Evolutionary conservation across 1,284 basidiomycete genomes (phyloP).

Genomic region (Moesziomyces globuligerus): DNA sequence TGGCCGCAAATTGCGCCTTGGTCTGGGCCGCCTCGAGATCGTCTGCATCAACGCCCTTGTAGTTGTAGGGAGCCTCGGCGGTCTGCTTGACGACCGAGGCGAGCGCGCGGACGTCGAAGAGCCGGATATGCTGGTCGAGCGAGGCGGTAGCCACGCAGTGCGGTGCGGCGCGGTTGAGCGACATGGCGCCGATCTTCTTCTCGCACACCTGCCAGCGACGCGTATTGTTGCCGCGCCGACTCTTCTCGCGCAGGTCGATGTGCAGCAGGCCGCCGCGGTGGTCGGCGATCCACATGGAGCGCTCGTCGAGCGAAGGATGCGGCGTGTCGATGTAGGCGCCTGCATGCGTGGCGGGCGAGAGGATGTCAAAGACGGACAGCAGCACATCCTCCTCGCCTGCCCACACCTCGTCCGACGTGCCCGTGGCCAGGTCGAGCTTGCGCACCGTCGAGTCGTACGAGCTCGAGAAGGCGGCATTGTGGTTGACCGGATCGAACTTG

Average conservation of each 20-base stretch:
- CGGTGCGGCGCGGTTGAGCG: constrained; percentile 53
- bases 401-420: constrained; percentile 53
- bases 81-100: constrained; percentile 33
- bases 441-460: constrained; percentile 64
- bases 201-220: constrained; percentile 64
- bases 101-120: constrained; percentile 63
- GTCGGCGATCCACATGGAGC: constrained; percentile 65
- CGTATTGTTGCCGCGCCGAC: constrained; percentile 21
- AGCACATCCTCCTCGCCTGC: constrained; percentile 52
- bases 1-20: constrained; percentile 42
- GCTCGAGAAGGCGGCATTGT: constrained; percentile 50
- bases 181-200: constrained; percentile 65
- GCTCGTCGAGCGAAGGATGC: constrained; percentile 44
- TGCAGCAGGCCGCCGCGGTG: constrained; percentile 61
- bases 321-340: constrained; percentile 50
- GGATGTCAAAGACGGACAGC: constrained; percentile 62
- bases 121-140: constrained; percentile 59
- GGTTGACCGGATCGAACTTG: constrained; percentile 58
- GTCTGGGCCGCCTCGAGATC: constrained; percentile 35
- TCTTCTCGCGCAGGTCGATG: constrained; percentile 55
- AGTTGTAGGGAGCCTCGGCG: constrained; percentile 45
- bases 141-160: constrained; percentile 62
- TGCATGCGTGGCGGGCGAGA: constrained; percentile 52
- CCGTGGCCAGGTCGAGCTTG: constrained; percentile 47
- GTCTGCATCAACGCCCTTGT: constrained; percentile 50